Evolutionary conservation across 768 basidiomycete species (phyloP).

Genomic region (Tylopilus balloui): DNA sequence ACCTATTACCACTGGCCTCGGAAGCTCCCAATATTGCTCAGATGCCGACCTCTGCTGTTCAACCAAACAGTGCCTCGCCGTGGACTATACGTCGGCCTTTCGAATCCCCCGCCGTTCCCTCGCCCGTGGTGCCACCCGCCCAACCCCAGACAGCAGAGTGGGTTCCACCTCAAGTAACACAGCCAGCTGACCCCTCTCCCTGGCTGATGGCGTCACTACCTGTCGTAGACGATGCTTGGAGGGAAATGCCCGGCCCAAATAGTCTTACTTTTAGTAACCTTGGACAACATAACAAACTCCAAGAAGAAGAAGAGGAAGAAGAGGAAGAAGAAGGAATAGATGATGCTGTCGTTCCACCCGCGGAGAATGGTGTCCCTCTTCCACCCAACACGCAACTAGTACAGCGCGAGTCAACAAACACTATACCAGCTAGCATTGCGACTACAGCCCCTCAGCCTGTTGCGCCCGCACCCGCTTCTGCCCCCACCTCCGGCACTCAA

Average conservation of each 20-base stretch:
- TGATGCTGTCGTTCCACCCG: conserved; percentile 16
- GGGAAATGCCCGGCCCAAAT: conserved; percentile 37
- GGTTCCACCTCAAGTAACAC: conserved; percentile 27
- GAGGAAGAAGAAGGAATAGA: conserved; percentile 31
- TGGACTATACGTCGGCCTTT: conserved; percentile 22
- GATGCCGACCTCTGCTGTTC: conserved; percentile 20
- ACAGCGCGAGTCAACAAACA: conserved; percentile 16
- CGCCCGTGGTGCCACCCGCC: conserved; percentile 23
- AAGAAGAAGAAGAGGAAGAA: conserved; percentile 36
- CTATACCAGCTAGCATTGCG: conserved; percentile 1
- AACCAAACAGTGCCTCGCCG: conserved; percentile 19
- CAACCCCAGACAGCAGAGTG: conserved; percentile 34
- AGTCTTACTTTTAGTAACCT: conserved; percentile 56
- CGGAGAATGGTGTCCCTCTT: conserved; percentile 15
- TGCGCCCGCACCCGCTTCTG: conserved; percentile 9
- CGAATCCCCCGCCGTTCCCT: conserved; percentile 16
- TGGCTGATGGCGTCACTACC: conserved; percentile 52
- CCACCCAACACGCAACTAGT: conserved; percentile 9
- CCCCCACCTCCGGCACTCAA: conserved; percentile 15
- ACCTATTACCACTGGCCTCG: conserved; percentile 16
- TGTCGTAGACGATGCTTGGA: conserved; percentile 46
- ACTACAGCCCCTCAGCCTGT: conserved; percentile 3
- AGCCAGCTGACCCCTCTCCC: conserved; percentile 43
- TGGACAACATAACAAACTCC: conserved; percentile 54
- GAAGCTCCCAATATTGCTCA: conserved; percentile 19